phyloP scores from a whole-genome alignment of 208 protist species.

The Entamoeba moshkovskii region DNA sequence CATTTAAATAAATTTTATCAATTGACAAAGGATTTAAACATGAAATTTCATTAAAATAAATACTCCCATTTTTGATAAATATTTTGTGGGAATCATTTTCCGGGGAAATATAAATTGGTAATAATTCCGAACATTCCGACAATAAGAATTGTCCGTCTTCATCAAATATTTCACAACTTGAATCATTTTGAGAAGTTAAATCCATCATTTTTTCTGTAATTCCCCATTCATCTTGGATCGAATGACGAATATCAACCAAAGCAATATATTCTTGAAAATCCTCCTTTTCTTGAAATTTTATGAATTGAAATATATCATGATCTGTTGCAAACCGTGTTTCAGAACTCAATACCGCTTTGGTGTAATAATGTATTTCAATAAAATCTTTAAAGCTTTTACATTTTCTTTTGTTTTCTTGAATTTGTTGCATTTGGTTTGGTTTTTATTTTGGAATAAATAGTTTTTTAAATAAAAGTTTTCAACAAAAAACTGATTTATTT shows the following conservation, averaged over 20 bases:
- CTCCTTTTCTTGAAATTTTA: too few species aligned
- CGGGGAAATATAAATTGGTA: background rate
- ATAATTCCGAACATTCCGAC: background rate
- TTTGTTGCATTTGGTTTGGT: too few species aligned
- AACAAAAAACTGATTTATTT: too few species aligned
- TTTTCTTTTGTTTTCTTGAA: too few species aligned
- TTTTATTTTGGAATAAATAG: too few species aligned
- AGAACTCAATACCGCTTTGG: too few species aligned
- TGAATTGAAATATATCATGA: too few species aligned
- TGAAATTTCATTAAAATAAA: background rate
- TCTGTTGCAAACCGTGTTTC: too few species aligned
- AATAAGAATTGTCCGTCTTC: background rate
- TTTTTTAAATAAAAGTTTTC: too few species aligned
- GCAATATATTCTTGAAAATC: background rate
- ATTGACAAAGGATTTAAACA: background rate
- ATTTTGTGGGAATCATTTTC: background rate
- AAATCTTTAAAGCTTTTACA: too few species aligned
- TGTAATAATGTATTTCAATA: too few species aligned
- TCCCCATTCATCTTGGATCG: background rate
- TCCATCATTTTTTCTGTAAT: background rate
- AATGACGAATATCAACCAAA: background rate
- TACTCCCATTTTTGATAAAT: background rate
- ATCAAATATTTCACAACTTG: background rate
- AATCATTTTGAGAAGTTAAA: background rate
- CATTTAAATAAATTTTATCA: too few species aligned